Evolutionary conservation across 2,329 filamentous ascomycete genomes (phyloP).

Genomic region (Botryotinia convoluta): DNA sequence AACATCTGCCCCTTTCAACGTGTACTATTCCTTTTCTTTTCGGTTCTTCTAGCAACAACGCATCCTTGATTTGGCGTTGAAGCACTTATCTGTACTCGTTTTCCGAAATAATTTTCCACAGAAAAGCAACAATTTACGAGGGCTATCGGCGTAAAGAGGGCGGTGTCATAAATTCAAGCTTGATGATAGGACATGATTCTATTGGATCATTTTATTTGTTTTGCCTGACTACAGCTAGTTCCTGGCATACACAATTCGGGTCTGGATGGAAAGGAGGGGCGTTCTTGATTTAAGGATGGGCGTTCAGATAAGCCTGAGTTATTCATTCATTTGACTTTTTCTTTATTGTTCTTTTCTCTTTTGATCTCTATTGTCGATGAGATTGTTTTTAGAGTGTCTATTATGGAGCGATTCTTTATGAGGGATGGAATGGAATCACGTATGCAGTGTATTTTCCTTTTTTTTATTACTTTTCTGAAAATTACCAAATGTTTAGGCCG

Average conservation of each 20-base stretch:
- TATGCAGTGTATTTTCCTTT: neutral
- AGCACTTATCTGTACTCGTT: neutral
- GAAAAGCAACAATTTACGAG: slow-evolving; percentile 11
- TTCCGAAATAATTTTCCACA: neutral
- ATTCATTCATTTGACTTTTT: neutral
- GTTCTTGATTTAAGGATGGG: slow-evolving; percentile 1
- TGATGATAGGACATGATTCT: neutral
- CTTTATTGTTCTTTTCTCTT: neutral
- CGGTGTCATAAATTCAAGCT: neutral
- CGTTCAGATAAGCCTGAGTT: slow-evolving; percentile 6
- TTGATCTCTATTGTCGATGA: neutral
- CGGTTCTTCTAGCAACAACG: neutral
- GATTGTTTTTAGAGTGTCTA: slow-evolving; percentile 10
- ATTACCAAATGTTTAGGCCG: neutral
- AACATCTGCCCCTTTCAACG: neutral
- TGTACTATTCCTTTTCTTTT: neutral
- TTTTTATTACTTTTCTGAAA: neutral
- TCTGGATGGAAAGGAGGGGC: neutral
- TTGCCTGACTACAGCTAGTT: neutral
- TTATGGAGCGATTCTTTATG: slow-evolving; percentile 8
- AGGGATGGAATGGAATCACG: neutral
- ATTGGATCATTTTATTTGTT: neutral
- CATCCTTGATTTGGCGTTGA: slow-evolving; percentile 6
- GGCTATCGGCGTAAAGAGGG: slow-evolving; percentile 3
- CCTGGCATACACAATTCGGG: slow-evolving; percentile 5